Conservation (phyloP, 129 eudicot species). For the Helichrysum umbraculigerum region DNA sequence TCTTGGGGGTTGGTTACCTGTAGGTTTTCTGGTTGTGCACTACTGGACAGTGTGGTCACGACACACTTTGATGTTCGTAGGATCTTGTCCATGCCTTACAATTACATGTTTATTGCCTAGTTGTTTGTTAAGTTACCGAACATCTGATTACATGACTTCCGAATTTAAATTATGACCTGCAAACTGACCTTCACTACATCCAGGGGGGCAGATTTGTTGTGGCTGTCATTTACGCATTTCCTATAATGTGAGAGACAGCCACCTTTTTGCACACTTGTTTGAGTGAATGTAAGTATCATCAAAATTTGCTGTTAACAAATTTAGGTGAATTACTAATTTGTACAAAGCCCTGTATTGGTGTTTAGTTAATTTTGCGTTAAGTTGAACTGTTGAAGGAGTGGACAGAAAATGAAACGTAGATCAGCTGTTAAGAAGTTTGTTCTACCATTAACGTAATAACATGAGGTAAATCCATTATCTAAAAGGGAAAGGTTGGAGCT, state of each 20-base stretch:
- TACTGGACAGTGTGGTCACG: no score
- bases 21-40: neutral
- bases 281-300: neutral
- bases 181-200: neutral
- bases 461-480: neutral
- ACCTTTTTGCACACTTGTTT: neutral
- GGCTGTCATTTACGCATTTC: neutral
- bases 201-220: neutral
- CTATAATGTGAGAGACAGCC: neutral
- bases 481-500: neutral
- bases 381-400: neutral
- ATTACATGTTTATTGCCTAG: neutral
- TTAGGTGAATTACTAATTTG: neutral
- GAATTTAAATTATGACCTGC: neutral
- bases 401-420: neutral
- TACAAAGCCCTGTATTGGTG: neutral
- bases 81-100: neutral
- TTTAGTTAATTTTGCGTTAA: neutral
- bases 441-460: neutral
- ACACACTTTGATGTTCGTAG: neutral
- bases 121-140: neutral
- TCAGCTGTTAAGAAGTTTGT: neutral
- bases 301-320: neutral
- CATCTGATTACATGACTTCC: neutral
- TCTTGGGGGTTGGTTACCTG: neutral